These are phyloP conservation scores for Raphanus hybrid DNA, from an alignment of 441 rosid species.

Conservation along the genomic window DNA sequence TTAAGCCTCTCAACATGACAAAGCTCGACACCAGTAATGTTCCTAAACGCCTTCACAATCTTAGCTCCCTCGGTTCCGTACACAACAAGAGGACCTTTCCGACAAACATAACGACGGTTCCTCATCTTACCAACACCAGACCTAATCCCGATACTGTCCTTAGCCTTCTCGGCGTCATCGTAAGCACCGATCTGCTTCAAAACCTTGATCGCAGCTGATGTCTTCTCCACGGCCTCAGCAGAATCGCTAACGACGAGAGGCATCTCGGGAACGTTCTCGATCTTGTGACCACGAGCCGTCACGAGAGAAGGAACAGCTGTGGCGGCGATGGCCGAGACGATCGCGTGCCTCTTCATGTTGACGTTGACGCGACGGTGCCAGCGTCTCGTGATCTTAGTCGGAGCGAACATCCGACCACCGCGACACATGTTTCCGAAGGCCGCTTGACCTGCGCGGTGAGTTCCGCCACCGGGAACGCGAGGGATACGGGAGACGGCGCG, in stretches of 20 bases:
- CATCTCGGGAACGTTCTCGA: constrained; percentile 76
- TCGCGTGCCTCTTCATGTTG: constrained; percentile 84
- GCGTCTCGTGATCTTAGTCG: constrained; percentile 90
- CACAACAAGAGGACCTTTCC: constrained; percentile 85
- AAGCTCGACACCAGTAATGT: constrained; percentile 85
- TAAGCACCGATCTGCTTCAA: constrained; percentile 79
- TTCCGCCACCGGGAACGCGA: constrained; percentile 90
- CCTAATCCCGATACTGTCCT: constrained; percentile 77
- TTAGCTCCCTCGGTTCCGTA: constrained; percentile 75
- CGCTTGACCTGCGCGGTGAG: constrained; percentile 94
- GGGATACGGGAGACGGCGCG: constrained; percentile 93
- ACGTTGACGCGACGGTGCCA: constrained; percentile 88
- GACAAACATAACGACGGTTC: constrained; percentile 76
- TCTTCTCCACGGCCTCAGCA: constrained; percentile 71
- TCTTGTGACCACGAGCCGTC: constrained; percentile 83
- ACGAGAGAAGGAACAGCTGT: constrained; percentile 72
- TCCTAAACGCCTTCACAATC: constrained; percentile 81
- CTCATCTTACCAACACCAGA: constrained; percentile 85
- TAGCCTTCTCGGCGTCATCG: constrained; percentile 80
- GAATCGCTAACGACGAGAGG: constrained; percentile 76
- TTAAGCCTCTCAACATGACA: constrained; percentile 82
- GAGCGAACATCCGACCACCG: constrained; percentile 96
- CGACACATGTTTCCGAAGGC: constrained; percentile 99
- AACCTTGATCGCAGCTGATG: constrained; percentile 71
- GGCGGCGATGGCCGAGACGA: constrained; percentile 82